phyloP scores from a whole-genome alignment of 2,329 filamentous ascomycete species.

The Talaromyces sp. region DNA sequence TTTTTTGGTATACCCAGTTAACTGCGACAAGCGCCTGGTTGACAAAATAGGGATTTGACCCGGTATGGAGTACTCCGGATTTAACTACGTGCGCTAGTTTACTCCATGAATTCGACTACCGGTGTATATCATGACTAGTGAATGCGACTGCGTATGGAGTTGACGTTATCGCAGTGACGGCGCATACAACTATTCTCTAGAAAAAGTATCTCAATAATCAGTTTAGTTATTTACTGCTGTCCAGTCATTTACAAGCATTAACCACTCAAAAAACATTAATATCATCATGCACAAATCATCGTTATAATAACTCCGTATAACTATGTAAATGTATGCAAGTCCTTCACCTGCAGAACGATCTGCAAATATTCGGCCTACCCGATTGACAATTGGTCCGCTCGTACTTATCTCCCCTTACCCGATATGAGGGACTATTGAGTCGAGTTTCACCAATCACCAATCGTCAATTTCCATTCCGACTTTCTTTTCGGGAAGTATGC shows the following conservation, averaged over 20 bases:
- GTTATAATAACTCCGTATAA: too few species aligned
- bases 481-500: neutral
- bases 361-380: neutral
- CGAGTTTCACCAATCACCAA: neutral
- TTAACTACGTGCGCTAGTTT: neutral
- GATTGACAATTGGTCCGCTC: neutral
- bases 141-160: neutral
- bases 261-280: neutral
- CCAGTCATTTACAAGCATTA: neutral
- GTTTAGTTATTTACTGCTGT: neutral
- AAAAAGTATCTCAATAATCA: neutral
- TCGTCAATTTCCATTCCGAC: neutral
- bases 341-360: neutral
- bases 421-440: neutral
- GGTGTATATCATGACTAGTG: neutral
- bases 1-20: neutral
- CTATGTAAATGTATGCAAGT: neutral
- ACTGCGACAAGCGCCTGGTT: neutral
- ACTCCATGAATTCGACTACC: neutral
- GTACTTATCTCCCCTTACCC: neutral
- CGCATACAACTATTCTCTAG: neutral
- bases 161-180: neutral
- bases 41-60: neutral
- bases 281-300: neutral
- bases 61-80: neutral